Percentiles rank a stretch among this genome's conserved stretches.
These are phyloP conservation scores for Diplodia scrobiculata DNA, from an alignment of 2,329 filamentous ascomycete genomes.

Conservation along the genomic window DNA sequence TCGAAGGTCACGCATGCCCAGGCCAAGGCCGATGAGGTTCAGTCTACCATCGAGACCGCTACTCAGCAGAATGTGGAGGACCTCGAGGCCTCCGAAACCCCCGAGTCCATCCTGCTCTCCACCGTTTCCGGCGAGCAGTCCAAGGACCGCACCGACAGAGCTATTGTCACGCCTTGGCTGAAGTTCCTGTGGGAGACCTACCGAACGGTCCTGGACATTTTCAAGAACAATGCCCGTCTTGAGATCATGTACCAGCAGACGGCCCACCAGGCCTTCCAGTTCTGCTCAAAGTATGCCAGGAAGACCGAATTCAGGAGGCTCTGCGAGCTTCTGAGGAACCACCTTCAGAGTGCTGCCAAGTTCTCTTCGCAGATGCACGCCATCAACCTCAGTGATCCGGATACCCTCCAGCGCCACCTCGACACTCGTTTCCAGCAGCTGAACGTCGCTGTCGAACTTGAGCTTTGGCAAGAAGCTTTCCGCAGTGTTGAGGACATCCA, in stretches of 20 bases:
- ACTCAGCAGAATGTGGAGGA: slow-evolving; percentile 81
- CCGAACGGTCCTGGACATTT: slow-evolving; percentile 94
- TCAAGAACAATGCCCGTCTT: slow-evolving; percentile 97
- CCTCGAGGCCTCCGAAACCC: slow-evolving; percentile 94
- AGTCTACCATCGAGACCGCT: slow-evolving; percentile 78
- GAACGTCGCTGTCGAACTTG: slow-evolving; percentile 95
- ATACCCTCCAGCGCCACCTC: slow-evolving; percentile 93
- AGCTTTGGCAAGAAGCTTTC: slow-evolving; percentile 99
- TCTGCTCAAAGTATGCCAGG: slow-evolving; percentile 95
- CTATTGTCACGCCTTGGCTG: slow-evolving; percentile 97
- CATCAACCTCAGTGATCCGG: slow-evolving; percentile 96
- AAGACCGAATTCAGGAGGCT: slow-evolving; percentile 99
- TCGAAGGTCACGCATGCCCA: slow-evolving; percentile 95
- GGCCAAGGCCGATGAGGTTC: slow-evolving; percentile 91
- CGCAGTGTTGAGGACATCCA: slow-evolving; percentile 98
- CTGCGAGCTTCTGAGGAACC: slow-evolving; percentile 96
- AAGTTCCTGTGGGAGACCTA: slow-evolving; percentile 99
- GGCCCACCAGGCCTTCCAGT: slow-evolving; percentile 96
- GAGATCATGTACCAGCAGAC: slow-evolving; percentile 99
- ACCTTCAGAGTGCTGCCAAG: slow-evolving; percentile 98
- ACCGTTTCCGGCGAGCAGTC: slow-evolving; percentile 98
- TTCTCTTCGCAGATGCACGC: slow-evolving; percentile 99
- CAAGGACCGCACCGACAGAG: slow-evolving; percentile 92
- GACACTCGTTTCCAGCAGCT: slow-evolving; percentile 98
- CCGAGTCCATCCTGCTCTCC: slow-evolving; percentile 94